These are phyloP conservation scores for Furcasterigmium furcatum DNA, from an alignment of 2,329 filamentous ascomycete genomes.

Conservation along the genomic window DNA sequence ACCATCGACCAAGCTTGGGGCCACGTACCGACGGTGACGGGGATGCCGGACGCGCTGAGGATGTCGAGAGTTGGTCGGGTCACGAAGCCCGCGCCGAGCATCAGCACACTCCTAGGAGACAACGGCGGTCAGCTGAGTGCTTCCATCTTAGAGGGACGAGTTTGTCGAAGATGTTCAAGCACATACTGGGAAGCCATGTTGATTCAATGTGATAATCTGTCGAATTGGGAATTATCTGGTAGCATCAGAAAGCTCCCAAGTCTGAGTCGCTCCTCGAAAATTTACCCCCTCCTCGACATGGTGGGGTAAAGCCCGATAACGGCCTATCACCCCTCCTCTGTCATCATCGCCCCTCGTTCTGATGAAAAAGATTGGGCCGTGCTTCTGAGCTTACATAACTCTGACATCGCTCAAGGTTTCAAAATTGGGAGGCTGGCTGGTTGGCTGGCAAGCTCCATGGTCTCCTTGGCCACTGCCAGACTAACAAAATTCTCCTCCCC, in stretches of 20 bases:
- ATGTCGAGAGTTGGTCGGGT: conserved; percentile 63
- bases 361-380: not conserved
- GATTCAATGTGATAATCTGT: not conserved
- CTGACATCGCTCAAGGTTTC: no score
- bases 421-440: no score
- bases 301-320: no score
- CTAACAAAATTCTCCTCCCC: no score
- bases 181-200: conserved; percentile 10
- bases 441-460: no score
- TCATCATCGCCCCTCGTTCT: no score
- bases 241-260: no score
- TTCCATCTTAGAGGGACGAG: not conserved
- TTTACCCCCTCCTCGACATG: no score
- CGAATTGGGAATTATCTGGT: conserved; percentile 1
- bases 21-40: conserved; percentile 60
- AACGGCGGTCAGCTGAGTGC: not conserved
- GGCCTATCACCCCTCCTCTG: no score
- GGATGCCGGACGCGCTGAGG: conserved; percentile 55
- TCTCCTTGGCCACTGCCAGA: no score
- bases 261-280: no score
- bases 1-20: not conserved
- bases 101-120: conserved; percentile 21
- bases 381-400: no score
- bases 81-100: conserved; percentile 56
- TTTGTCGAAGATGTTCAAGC: not conserved